Evolutionary conservation across 2,329 filamentous ascomycete genomes (phyloP), one percentile per base, ranked within the genome.

Genomic region (Pseudopithomyces chartarum): DNA sequence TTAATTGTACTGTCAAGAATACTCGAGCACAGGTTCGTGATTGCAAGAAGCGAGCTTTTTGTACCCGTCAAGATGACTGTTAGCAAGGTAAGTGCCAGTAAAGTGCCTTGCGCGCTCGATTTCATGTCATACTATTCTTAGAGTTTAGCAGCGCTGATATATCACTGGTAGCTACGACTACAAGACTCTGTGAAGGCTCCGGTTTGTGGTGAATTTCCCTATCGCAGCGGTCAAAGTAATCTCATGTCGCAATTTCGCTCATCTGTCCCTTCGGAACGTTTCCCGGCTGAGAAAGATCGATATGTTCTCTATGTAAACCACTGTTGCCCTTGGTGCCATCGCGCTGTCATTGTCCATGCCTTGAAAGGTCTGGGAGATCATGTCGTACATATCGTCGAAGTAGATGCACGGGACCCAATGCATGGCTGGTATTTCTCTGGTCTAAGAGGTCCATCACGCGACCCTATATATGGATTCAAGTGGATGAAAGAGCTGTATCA

Each of bases 401-500:
- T 79, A 32, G 78, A 79, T 52, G 63, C 58, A 33, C 61, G 64
- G 49, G 69, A 73, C 48, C 43, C 60, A 17, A 55, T 56, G 2
- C 68, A 72, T 23, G 70, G 71, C 11, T 75, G 73, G 73, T 71
- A 62, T 32, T 75, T 75, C 52, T 67, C 64, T 3, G 69, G 70
- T 23, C 26, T 39, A 6, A 63, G 60, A 19, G 73, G 73, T 0
- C 70, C 69, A 17, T 59, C 60, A 3, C 51, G 52, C 13, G 71
- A 74, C 42, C 73, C 73, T 15, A 46, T 70, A 8, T 65, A 69
- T 40, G 71, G 73, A 49, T 63, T 67, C 67, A 57, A 71, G 46
- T 73, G 64, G 55, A 33, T 75, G 43, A 85, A 87, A 54, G 80
- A 95, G 47, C 73, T 96, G 40, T 96, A 96, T 78, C 86, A 91